Base-by-base conservation (phyloP, 768 basidiomycete species). In the Termitomyces sp. region DNA sequence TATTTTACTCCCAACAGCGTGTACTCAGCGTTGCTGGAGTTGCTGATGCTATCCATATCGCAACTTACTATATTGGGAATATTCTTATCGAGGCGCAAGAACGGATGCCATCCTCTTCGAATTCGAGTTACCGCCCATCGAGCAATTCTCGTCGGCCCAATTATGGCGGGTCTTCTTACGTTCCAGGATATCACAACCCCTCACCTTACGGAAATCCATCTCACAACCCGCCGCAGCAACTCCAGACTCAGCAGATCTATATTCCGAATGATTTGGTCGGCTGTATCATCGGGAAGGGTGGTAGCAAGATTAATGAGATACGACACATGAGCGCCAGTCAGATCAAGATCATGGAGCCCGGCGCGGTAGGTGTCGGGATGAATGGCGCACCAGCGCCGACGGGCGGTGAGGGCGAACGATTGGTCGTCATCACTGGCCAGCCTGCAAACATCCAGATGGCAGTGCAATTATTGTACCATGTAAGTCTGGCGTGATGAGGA, bases 341-440 rank as follows among this genome's bases (percentile, higher is more conserved):
- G 66, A 98, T 99, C 72, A 94, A 97, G 73, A 98, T 99, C 53
- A 97, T 96, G 88, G 97, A 99, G 64, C 94, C 96, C 34, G 94
- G 94, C 49, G 91, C 91, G 11, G 79, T 79, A 7, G 84, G 83
- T 27, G 80, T 82, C 3, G 84, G 84, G 17, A 71, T 83, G 65
- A 85, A 86, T 55, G 89, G 88, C 16, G 85, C 82, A 19, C 84
- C 89, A 25, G 83, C 80, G 1, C 80, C 84, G 11, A 80, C 86
- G 2, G 88, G 87, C 34, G 83, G 84, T 32, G 91, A 94, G 65
- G 89, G 90, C 44, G 95, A 98, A 72, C 75, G 96, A 64, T 70
- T 99, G 68, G 96, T 99, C 7, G 95, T 94, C 49, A 98, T 99
- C 66, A 97, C 94, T 19, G 97, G 97, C n/a, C 86, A 88, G 66